Percentiles rank a stretch among this genome's conserved stretches.
phyloP scores from a whole-genome alignment of 805 yeast species.

The Isabelozyma heimii region DNA sequence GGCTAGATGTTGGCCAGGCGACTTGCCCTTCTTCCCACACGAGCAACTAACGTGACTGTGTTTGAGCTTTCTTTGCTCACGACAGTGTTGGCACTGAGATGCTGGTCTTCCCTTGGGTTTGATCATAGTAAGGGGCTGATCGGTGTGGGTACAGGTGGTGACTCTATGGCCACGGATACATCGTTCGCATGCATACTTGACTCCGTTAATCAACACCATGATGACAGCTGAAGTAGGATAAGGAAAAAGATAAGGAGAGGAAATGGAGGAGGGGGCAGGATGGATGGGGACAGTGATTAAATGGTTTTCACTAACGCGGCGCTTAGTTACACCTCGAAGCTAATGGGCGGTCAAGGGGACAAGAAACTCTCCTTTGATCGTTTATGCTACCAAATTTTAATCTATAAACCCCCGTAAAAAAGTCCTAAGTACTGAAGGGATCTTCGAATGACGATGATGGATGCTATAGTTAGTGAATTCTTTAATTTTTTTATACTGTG shows the following conservation, averaged over 20 bases:
- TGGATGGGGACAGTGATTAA: background rate
- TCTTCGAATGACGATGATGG: background rate
- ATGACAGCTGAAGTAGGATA: background rate
- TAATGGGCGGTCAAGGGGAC: no score
- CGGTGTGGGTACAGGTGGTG: slow-evolving; percentile 88
- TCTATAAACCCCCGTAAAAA: background rate
- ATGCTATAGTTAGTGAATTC: background rate
- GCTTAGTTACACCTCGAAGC: no score
- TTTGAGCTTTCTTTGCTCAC: slow-evolving; percentile 66
- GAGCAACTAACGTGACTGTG: slow-evolving; percentile 68
- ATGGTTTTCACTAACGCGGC: background rate
- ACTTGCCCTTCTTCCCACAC: slow-evolving; percentile 57
- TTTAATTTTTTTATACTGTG: no score
- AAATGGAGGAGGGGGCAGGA: background rate
- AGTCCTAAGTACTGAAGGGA: background rate
- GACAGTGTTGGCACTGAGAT: slow-evolving; percentile 85
- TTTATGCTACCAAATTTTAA: no score
- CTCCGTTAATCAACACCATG: slow-evolving; percentile 90
- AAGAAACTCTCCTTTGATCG: no score
- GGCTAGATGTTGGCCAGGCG: slow-evolving; percentile 34
- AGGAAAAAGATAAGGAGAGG: background rate
- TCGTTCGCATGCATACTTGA: slow-evolving; percentile 93
- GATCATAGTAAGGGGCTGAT: slow-evolving; percentile 86
- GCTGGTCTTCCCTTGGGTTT: slow-evolving; percentile 97
- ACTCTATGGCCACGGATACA: slow-evolving; percentile 97